Percentiles rank a stretch among this genome's conserved stretches.
Conservation (phyloP, 306 rosid genomes). For the Mimosa bimucronata region DNA sequence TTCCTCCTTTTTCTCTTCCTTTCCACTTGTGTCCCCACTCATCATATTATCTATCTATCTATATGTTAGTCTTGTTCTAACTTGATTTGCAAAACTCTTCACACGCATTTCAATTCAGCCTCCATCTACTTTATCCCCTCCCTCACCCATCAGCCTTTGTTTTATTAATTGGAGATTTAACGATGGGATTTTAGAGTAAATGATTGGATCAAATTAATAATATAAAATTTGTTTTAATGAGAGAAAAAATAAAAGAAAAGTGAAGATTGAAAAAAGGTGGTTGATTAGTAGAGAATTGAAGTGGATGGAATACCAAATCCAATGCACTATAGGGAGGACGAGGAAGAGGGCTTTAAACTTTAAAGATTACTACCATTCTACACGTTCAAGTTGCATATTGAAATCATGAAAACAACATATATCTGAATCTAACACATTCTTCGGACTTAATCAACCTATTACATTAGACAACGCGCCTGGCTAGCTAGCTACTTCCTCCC, state of each 20-base stretch:
- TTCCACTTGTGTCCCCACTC: neutral
- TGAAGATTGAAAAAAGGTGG: neutral
- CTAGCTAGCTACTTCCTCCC: neutral
- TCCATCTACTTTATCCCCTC: neutral
- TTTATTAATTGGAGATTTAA: neutral
- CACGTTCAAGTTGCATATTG: neutral
- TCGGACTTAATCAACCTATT: slow-evolving; percentile 16
- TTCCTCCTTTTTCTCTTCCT: neutral
- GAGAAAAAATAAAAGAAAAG: neutral
- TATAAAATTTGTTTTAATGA: neutral
- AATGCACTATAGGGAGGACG: neutral
- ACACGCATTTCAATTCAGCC: neutral
- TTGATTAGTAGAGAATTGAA: too few relatives aligned
- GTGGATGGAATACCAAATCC: slow-evolving; percentile 10
- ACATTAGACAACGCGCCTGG: neutral
- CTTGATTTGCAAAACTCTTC: slow-evolving; percentile 37
- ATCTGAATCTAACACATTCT: slow-evolving; percentile 10
- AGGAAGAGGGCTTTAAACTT: neutral
- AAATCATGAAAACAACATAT: slow-evolving; percentile 1
- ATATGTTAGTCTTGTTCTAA: neutral
- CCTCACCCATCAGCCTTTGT: too few relatives aligned
- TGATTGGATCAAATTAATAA: neutral
- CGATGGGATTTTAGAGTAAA: neutral
- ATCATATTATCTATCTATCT: neutral
- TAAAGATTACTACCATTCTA: neutral